These are phyloP conservation scores for Fusarium aywerte DNA, from an alignment of 2,329 filamentous ascomycete species.

Conservation along the genomic window DNA sequence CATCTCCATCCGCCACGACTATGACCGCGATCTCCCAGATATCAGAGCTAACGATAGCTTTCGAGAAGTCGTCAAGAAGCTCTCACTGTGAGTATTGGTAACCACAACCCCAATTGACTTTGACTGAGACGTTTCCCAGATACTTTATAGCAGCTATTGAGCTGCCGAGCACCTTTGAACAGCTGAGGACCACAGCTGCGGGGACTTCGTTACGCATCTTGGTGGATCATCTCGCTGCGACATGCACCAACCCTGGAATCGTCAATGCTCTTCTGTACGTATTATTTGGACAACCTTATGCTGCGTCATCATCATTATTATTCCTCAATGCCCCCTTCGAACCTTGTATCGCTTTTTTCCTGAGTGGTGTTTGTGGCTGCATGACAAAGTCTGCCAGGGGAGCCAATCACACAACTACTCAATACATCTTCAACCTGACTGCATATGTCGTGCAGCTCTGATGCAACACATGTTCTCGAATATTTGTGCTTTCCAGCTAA, in stretches of 20 bases:
- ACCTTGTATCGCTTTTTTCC: background rate
- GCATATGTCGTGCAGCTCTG: constrained; percentile 19
- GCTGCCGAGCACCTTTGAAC: constrained; percentile 77
- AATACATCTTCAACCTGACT: constrained; percentile 9
- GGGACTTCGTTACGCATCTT: constrained; percentile 67
- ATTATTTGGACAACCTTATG: background rate
- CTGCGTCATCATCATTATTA: background rate
- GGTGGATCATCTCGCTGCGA: constrained; percentile 70
- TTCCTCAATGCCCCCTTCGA: background rate
- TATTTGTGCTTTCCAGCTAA: constrained; percentile 17
- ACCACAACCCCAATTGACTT: background rate
- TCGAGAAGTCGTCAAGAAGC: constrained; percentile 72
- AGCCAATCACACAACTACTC: constrained; percentile 22
- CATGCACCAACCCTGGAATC: constrained; percentile 74
- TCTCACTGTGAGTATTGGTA: constrained; percentile 64
- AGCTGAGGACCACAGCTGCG: constrained; percentile 73
- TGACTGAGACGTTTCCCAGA: constrained; percentile 52
- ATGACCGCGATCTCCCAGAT: constrained; percentile 60
- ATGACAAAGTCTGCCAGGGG: constrained; percentile 15
- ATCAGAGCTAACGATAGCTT: constrained; percentile 70
- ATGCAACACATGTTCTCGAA: background rate
- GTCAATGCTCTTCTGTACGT: constrained; percentile 79
- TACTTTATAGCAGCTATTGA: constrained; percentile 72
- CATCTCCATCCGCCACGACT: constrained; percentile 49
- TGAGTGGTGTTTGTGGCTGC: constrained; percentile 19